Evolutionary conservation across 1,139 yeast genomes (phyloP), one percentile per base, ranked within the genome.

Genomic region (Candida sp.): DNA sequence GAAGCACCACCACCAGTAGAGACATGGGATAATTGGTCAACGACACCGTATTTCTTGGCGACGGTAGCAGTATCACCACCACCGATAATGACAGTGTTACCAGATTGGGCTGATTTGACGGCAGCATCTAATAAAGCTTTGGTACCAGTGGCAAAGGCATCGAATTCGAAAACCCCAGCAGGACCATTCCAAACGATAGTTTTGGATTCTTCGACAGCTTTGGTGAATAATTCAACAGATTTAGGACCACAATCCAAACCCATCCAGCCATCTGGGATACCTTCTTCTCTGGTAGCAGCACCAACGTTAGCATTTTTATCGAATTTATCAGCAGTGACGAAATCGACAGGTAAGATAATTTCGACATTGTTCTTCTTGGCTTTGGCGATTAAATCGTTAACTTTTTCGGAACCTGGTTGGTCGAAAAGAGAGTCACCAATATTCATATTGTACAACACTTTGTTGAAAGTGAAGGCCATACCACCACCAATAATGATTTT

Each of bases 61-160:
- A 90, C 98, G 56, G 98, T 91, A 56, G 98, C 98, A 61, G 98
- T 91, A 75, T 91, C 98, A 80, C 98, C 98, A 82, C 98, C 98
- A 70, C 98, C 98, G 60, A 91, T 86, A 71, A 93, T 93, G 53
- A 90, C 97, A 56, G 96, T 88, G 78, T 89, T 85, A 64, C 96
- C 97, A 49, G 80, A 79, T 68, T 81, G 83, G 59, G 91, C 88
- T 51, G 96, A 87, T 66, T 80, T 77, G 57, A 89, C 95, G 61
- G 84, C 84, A 57, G 93, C 96, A 54, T 84, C 95, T 61, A 91
- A 81, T 72, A 90, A 75, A 48, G 88, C 70, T 77, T 89, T 87
- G 65, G 98, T 91, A 74, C 97, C 97, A 49, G 72, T 71, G 56
- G 97, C 84, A 66, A 91, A 91, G 63, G 79, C 79, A 53, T 88